Evolutionary conservation across 352 stramenopile genomes (phyloP), one percentile per base, ranked within the genome.

Genomic region (Globisporangium solare): DNA sequence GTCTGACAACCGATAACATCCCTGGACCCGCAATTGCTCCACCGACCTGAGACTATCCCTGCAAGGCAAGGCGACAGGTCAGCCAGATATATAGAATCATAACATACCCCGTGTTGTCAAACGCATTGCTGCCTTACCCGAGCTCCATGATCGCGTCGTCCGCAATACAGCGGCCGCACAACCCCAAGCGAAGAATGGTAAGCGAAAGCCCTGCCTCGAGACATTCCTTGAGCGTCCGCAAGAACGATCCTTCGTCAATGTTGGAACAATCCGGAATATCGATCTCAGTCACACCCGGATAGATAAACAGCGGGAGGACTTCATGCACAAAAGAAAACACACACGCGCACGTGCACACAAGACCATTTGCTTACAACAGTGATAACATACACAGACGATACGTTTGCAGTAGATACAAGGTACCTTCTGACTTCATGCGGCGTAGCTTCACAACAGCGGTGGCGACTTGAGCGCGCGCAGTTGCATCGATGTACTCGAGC

Each of bases 251-350:
- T 60, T 93, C 83, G 56, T 93, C 83, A 50, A 93, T 85, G 27
- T 71, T 86, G 11, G 83, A 93, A 59, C 83, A 93, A 50, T 93
- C 83, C 0, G 83, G 79, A 41, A 93, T 75, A 47, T 93, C 83
- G 54, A 93, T 91, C 61, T 89, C 83, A 0, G 66, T 85, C 24
- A 92, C 83, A 17, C 83, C 83, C 17, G 83, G 77, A 61, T 88
- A 94, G 48, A 94, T 75, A 61, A 94, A 94, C 39, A 94, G 64
- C 51, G 81, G 70, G 6, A 94, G 61, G 37, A 94, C 81, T 85
- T 10, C 17, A 21, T 35, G 18, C 17, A 54, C n/a, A n/a, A n/a
- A n/a, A 42, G 12, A 55, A 22, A 17, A 35, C 15, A 41, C 6
- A 41, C 24, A 42, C 37, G 10, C n/a, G n/a, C n/a, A n/a, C n/a